Base-by-base conservation (phyloP, 257 asterid species). In the Solanum gracilifrons region DNA sequence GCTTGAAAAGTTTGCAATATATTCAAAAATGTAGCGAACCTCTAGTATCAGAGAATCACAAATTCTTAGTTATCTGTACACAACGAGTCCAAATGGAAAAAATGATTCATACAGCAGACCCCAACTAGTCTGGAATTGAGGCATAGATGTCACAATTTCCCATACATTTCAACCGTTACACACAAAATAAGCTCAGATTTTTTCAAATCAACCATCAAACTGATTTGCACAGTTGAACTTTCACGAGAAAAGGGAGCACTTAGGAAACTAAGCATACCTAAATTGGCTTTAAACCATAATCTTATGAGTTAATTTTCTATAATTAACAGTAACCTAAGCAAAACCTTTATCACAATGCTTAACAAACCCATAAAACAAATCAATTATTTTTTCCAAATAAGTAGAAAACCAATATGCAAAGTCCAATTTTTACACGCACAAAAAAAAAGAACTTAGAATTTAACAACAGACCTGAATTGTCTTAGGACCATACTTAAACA, bases 401-500 rank as follows among this genome's bases (percentile, higher is more conserved):
- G 33, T 41, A 77, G 64, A 58, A 80, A 29, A 33, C 36, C 36
- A 41, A 41, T 13, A 13, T 25, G 64, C 36, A 79, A 77, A 25
- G 3, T 79, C 64, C 84, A 62, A 43, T 36, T 69, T 85, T n/a
- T 3, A 79, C 77, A 79, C 55, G 21, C 13, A 12, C 9, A n/a
- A 5, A 55, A 66, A 72, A 43, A 82, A 43, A 55, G 25, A n/a
- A 32, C 2, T 16, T 27, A 2, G 33, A 29, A 33, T 64, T 55
- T 35, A 41, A 60, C 51, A 86, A 74, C 88, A 33, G 36, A 96
- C 99, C 98, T 96, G 99, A 90, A 93, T 89, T 36, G 98, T 60
- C 76, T 95, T 92, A 18, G 96, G 92, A 25, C 98, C 98, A 89
- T 96, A 95, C 93, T 94, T 96, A 68, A 96, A 95, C 96, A 95